Evolutionary conservation across 2,329 filamentous ascomycete genomes (phyloP).

Genomic region (Claviceps sp.): DNA sequence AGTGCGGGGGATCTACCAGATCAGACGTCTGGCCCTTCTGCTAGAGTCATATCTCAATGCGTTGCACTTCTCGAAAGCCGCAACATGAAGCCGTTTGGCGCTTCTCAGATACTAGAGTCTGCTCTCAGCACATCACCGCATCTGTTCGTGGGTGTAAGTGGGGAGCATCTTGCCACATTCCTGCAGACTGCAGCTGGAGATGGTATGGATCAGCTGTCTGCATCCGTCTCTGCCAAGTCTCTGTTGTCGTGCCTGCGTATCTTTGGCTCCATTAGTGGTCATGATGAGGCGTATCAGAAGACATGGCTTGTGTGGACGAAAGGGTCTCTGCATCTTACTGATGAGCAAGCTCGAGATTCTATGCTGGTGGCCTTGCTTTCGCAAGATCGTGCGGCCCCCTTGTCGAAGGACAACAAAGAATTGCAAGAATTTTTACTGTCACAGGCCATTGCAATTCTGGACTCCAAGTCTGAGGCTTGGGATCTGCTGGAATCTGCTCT

Average conservation of each 20-base stretch:
- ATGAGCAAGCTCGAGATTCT: constrained; percentile 12
- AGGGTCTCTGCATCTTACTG: constrained; percentile 23
- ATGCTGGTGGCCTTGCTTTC: constrained; percentile 34
- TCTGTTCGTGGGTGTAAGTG: constrained; percentile 24
- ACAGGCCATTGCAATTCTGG: constrained; percentile 25
- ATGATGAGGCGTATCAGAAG: constrained; percentile 21
- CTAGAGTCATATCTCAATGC: constrained; percentile 18
- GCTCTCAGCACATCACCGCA: constrained; percentile 24
- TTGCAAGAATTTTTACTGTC: constrained; percentile 36
- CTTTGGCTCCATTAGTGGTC: constrained; percentile 31
- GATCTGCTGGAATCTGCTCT: constrained; percentile 36
- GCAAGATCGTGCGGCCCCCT: constrained; percentile 22
- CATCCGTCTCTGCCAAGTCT: constrained; percentile 54
- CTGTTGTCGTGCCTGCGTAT: constrained; percentile 52
- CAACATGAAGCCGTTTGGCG: constrained; percentile 44
- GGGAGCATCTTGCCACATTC: constrained; percentile 25
- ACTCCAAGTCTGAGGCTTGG: constrained; percentile 22
- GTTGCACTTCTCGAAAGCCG: constrained; percentile 32
- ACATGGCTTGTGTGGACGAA: constrained; percentile 33
- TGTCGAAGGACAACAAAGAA: constrained; percentile 23
- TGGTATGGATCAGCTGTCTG: constrained; percentile 43
- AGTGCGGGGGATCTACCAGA: constrained; percentile 12
- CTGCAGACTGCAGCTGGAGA: constrained; percentile 38
- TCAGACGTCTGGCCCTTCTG: constrained; percentile 17
- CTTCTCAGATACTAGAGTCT: constrained; percentile 32